Base-by-base conservation (phyloP, 257 asterid species). In the Petrea volubilis region DNA sequence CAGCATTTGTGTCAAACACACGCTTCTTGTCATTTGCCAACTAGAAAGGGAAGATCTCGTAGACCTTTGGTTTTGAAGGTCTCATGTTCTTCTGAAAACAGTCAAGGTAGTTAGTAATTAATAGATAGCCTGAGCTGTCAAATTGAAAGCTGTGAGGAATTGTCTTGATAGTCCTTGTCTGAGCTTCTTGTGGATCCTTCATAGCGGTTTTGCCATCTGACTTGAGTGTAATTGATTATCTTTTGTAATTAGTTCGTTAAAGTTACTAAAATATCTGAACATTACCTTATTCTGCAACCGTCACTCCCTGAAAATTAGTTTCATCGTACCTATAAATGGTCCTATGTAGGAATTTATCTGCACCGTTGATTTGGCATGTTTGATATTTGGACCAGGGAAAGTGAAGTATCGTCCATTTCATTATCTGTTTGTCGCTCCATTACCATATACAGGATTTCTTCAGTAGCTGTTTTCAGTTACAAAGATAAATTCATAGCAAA, bases 61-160 rank as follows among this genome's bases (percentile, higher is more conserved):
- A 53, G 83, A 51, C 55, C 77, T 56, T 49, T 76, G n/a, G 62
- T 67, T 20, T 63, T 86, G 15, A 84, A 81, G 78, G 88, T 85
- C 74, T 86, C 85, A 2, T 78, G 87, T 79, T 85, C 89, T 79
- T 80, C 96, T 29, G 83, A 78, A 71, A 83, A 79, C 7, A 65
- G 72, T 77, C 87, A 78, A 88, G 97, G 98, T 91, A 78, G 74
- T 70, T 70, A 24, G 41, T 43, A 17, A 17, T 31, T 36, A 31
- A 18, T n/a, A 14, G 9, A 24, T 20, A 60, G 29, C 56, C 5
- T 14, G 3, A 29, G 62, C 27, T 5, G 47, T 44, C 44, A 25
- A 20, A 20, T 47, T 38, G 23, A 34, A 46, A 31, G 14, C 61
- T 20, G 8, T 27, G 34, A 62, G 28, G 13, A 11, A 18, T 15